phyloP scores from a whole-genome alignment of 176 grass and related monocot species.

The Elymus sibiricus region DNA sequence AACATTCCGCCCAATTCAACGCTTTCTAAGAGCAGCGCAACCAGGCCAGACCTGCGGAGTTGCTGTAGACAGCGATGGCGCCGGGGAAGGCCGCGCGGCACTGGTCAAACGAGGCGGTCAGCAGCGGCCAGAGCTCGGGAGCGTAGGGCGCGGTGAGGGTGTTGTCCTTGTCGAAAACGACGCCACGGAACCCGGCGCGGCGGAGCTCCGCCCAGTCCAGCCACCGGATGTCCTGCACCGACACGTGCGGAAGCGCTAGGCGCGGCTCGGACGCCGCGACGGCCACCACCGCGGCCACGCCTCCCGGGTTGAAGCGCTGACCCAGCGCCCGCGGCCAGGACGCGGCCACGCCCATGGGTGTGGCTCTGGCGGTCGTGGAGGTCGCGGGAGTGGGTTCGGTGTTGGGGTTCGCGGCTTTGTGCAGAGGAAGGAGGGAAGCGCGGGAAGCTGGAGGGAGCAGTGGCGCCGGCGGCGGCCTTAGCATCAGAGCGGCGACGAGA shows the following conservation, averaged over 20 bases:
- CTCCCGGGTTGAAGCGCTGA: slow-evolving; percentile 74
- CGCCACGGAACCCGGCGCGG: slow-evolving; percentile 79
- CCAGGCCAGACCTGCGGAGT: slow-evolving; percentile 61
- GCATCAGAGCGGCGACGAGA: slow-evolving; percentile 22
- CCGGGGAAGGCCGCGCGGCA: slow-evolving; percentile 71
- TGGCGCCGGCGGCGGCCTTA: slow-evolving; percentile 35
- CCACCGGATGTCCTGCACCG: slow-evolving; percentile 73
- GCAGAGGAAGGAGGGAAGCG: slow-evolving; percentile 1
- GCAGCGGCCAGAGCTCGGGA: slow-evolving; percentile 64
- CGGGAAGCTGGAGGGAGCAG: slow-evolving; percentile 23
- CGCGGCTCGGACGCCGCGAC: slow-evolving; percentile 55
- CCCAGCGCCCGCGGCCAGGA: slow-evolving; percentile 73
- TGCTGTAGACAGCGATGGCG: slow-evolving; percentile 82
- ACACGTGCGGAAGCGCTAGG: slow-evolving; percentile 75
- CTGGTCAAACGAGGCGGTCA: slow-evolving; percentile 52
- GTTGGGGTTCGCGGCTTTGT: slow-evolving; percentile 27
- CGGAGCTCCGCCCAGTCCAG: slow-evolving; percentile 83
- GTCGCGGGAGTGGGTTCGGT: background rate
- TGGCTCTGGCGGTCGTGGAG: background rate
- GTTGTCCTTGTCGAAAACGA: slow-evolving; percentile 99
- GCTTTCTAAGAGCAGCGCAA: background rate
- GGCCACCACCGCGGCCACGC: slow-evolving; percentile 43
- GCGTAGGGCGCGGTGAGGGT: slow-evolving; percentile 88
- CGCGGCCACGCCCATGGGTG: slow-evolving; percentile 42
- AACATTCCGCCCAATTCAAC: slow-evolving; percentile 7